Evolutionary conservation across 140 eudicot species (phyloP).

Genomic region (Anethum foeniculum): DNA sequence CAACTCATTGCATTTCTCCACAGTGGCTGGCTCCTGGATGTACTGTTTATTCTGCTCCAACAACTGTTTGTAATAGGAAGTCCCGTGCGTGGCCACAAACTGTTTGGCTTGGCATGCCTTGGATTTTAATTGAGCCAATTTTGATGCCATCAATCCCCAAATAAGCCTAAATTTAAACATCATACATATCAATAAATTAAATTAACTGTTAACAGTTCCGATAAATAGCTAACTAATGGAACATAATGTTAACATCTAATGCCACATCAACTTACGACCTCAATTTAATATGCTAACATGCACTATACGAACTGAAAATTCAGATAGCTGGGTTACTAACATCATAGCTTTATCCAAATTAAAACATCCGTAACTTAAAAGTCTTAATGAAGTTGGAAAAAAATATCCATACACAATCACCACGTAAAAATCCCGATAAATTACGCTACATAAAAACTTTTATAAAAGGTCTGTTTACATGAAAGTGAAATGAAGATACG

Average conservation of each 20-base stretch:
- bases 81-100: conserved; percentile 27
- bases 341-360: background rate
- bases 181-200: background rate
- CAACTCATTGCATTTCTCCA: conserved; percentile 42
- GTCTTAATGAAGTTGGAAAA: background rate
- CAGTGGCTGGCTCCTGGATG: conserved; percentile 41
- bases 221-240: background rate
- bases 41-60: conserved; percentile 46
- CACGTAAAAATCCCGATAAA: background rate
- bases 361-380: background rate
- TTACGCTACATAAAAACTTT: background rate
- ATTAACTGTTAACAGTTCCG: background rate
- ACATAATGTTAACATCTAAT: background rate
- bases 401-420: background rate
- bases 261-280: background rate
- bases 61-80: conserved; percentile 37
- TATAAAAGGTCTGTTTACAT: background rate
- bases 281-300: background rate
- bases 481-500: background rate
- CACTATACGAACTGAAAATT: background rate
- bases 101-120: conserved; percentile 35
- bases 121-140: conserved; percentile 27
- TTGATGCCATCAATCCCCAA: conserved; percentile 27
- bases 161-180: conserved; percentile 20
- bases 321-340: background rate